phyloP scores from a whole-genome alignment of 2,329 filamentous ascomycete species.

The Aspergillus calidoustus region DNA sequence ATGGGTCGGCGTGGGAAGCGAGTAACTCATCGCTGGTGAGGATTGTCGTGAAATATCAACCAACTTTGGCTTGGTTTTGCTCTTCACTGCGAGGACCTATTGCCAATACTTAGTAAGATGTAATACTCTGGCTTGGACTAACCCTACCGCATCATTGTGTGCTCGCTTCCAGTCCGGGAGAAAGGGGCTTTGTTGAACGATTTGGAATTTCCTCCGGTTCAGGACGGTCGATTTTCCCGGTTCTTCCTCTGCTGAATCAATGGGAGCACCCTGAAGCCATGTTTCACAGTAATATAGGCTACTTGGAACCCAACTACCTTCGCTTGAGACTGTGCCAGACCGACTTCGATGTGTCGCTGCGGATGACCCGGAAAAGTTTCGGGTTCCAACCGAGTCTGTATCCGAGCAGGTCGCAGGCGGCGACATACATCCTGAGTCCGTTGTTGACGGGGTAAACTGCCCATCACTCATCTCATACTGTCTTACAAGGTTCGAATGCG shows the following conservation, averaged over 20 bases:
- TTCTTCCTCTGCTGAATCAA: conserved; percentile 32
- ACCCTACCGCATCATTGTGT: conserved; percentile 18
- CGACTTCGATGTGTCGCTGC: conserved; percentile 35
- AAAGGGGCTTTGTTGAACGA: conserved; percentile 41
- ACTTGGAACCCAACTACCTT: conserved; percentile 43
- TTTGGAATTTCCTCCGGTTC: conserved; percentile 43
- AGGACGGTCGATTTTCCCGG: conserved; percentile 32
- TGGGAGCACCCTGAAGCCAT: conserved; percentile 44
- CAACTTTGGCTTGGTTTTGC: conserved; percentile 42
- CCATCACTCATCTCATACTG: conserved; percentile 30
- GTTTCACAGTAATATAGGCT: conserved; percentile 43
- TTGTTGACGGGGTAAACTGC: conserved; percentile 18
- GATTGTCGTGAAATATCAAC: conserved; percentile 46
- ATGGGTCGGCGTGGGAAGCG: conserved; percentile 31
- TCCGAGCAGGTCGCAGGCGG: conserved; percentile 22
- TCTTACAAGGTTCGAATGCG: conserved; percentile 37
- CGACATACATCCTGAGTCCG: conserved; percentile 18
- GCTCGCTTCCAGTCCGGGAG: conserved; percentile 28
- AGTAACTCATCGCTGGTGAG: conserved; percentile 33
- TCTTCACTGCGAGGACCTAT: conserved; percentile 41
- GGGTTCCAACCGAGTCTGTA: conserved; percentile 16
- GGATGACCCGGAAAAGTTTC: conserved; percentile 27
- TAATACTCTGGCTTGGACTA: conserved; percentile 16
- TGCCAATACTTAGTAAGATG: conserved; percentile 27
- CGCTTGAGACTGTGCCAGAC: conserved; percentile 41